Evolutionary conservation across 441 rosid species (phyloP), one percentile per base, ranked within the genome.

Genomic region (Hura crepitans): DNA sequence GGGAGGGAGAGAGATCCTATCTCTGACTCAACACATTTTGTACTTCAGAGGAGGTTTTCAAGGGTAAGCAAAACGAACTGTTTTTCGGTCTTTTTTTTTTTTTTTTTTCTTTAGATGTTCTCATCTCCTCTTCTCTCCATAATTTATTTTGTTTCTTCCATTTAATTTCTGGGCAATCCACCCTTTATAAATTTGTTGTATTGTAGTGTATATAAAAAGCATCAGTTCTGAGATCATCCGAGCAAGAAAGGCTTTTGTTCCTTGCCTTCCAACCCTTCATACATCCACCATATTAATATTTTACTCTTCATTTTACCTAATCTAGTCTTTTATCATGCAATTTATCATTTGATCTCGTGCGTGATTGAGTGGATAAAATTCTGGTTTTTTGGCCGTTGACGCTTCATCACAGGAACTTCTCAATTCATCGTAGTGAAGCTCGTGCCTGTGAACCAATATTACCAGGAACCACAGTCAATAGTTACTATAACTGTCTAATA

Each of bases 191-290:
- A 77, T 71, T 71, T 72, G 49, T 63, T 79, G 84, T 81, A 81
- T 78, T 80, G 83, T 81, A 79, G 81, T 85, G 87, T 85, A 85
- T 81, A 87, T 83, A 85, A 57, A 79, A 75, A 72, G 79, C 81
- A 65, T 71, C 80, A 66, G 65, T 74, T 63, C 46, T 66, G 69
- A 64, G 68, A 67, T 65, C 54, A 56, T 64, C 59, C 25, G 47
- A 66, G 73, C 66, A 63, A 70, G 57, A 77, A 71, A 69, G 63
- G 63, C 49, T 69, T 79, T 73, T 73, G 72, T 75, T 69, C 75
- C 58, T 61, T 67, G 49, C 72, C 70, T 69, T 61, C 49, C 28
- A 31, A 43, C 47, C 28, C 23, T 18, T 17, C 51, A n/a, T 7
- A 60, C 27, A 20, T 9, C 23, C 56, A 20, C 28, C 27, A 51